These are phyloP conservation scores for Fallopia convolvulus DNA, from an alignment of 148 eudicot genomes.

Conservation along the genomic window DNA sequence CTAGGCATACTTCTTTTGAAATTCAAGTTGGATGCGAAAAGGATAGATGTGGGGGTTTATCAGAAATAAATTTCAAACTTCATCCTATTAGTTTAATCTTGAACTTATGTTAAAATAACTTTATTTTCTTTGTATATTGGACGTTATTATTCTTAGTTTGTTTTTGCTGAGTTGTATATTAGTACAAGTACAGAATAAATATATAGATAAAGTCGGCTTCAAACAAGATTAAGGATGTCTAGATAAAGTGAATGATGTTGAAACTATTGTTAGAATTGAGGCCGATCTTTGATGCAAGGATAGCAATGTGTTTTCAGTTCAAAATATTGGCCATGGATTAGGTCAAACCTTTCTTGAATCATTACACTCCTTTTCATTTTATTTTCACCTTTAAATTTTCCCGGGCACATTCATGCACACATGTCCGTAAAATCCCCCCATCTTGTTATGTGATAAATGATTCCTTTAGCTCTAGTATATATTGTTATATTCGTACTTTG, in stretches of 20 bases:
- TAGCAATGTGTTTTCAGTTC: not conserved
- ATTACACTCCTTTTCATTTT: not conserved
- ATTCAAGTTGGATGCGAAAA: not conserved
- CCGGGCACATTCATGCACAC: not conserved
- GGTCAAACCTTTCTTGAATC: not conserved
- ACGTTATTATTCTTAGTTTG: not conserved
- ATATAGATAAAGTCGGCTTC: not conserved
- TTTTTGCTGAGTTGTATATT: not conserved
- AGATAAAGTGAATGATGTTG: not conserved
- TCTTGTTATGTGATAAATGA: not conserved
- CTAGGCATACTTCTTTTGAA: not conserved
- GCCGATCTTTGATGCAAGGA: not conserved
- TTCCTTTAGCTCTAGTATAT: not conserved
- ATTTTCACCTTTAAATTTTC: not conserved
- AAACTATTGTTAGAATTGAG: not conserved
- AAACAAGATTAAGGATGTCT: not conserved
- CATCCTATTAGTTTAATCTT: not conserved
- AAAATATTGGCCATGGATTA: not conserved
- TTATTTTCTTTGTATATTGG: not conserved
- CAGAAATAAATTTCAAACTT: not conserved
- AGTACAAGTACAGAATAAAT: not conserved
- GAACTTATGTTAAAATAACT: not conserved
- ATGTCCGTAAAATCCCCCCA: not conserved
- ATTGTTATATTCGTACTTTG: not conserved
- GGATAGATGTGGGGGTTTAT: not conserved